These are phyloP conservation scores for Alternaria arborescens DNA, from an alignment of 2,329 filamentous ascomycete genomes.

Conservation along the genomic window DNA sequence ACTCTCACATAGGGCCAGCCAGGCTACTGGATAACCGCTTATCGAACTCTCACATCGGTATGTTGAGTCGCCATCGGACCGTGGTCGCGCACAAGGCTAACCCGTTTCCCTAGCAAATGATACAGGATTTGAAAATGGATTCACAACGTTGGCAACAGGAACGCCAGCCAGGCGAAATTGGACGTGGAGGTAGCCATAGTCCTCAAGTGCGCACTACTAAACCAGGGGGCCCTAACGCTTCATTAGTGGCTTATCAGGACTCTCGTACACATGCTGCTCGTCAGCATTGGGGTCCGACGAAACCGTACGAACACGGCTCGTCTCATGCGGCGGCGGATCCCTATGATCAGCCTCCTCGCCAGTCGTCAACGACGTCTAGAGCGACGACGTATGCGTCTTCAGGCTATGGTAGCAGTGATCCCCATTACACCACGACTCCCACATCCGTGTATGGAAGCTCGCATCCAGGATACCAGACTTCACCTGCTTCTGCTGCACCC, in stretches of 20 bases:
- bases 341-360: constrained; percentile 25
- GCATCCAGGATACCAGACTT: constrained; percentile 39
- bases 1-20: constrained; percentile 48
- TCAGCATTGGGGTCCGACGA: constrained; percentile 52
- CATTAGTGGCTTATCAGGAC: constrained; percentile 55
- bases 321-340: constrained; percentile 25
- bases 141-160: constrained; percentile 56
- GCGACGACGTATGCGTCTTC: constrained; percentile 26
- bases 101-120: constrained; percentile 54
- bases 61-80: constrained; percentile 23
- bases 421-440: constrained; percentile 46
- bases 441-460: constrained; percentile 37
- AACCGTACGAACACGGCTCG: constrained; percentile 33
- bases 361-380: constrained; percentile 22
- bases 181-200: constrained; percentile 58
- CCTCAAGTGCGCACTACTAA: constrained; percentile 51
- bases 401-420: constrained; percentile 36
- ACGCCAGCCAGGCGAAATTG: constrained; percentile 43
- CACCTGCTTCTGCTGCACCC: constrained; percentile 34
- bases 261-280: constrained; percentile 54
- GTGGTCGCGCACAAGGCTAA: constrained; percentile 25
- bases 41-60: constrained; percentile 61
- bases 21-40: constrained; percentile 62
- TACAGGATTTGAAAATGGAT: constrained; percentile 59
- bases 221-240: constrained; percentile 57